Base-by-base conservation (phyloP, 805 yeast genomes). In the Wickerhamiella nectarea region DNA sequence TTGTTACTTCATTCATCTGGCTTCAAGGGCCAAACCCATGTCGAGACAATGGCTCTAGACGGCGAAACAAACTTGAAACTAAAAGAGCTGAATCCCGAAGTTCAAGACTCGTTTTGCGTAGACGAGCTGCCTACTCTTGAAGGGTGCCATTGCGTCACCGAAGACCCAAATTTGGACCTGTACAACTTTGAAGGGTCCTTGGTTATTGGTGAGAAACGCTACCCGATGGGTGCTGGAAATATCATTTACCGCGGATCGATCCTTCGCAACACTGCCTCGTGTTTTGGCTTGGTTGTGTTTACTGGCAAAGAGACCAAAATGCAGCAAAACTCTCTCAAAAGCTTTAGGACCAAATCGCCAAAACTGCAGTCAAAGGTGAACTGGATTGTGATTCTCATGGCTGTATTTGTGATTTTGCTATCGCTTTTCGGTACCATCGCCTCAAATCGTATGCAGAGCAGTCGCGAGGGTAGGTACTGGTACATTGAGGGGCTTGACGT, bases 1-100 rank as follows among this genome's bases (percentile, higher is more conserved):
- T 58, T 91, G 2, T 53, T 91, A 2, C 56, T 91, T 34, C 72
- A 87, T 1, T 75, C 85, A 2, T 72, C 72, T 41, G 77, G 76
- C 3, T 60, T 61, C 31, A 50, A 51, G 44, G 86, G 80, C 33
- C 73, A 77, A 46, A 73, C 83, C 1, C 83, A 75, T 50, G 76
- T 87, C 15, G 99, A 91, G 60, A 91, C 99, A 1, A 86, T 89
- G 89, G 98, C 95, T 1, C 68, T 91, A 39, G 98, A 91, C 62
- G 99, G 99, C 41, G 98, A 91, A 61, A 91, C 97, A 0, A 89
- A 86, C 57, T 67, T 91, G 48, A 91, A 91, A 59, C 70, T 82
- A 6, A 77, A 75, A 52, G 63, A 65, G 15, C 82, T 95, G 0
- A 80, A 78, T 48, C 67, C 71, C 2, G 82, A 77, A 48, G 52